Evolutionary conservation across 1,139 yeast genomes (phyloP).

Genomic region (Lodderomyces orthopsilosis): DNA sequence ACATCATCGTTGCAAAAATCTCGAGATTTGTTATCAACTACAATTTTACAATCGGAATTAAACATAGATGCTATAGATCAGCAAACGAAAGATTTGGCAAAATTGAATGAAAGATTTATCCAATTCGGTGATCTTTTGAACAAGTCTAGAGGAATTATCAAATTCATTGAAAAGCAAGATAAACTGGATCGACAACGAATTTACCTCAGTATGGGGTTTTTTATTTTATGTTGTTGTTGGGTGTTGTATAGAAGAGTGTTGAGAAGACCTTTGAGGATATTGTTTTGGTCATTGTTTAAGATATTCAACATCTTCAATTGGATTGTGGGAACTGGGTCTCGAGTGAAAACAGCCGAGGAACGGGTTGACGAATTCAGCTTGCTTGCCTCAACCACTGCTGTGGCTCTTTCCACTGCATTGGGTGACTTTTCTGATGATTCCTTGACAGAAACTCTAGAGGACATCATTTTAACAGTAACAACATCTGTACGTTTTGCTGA

Average conservation of each 20-base stretch:
- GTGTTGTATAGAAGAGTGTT: slow-evolving; percentile 64
- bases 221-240: slow-evolving; percentile 57
- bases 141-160: slow-evolving; percentile 56
- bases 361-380: slow-evolving; percentile 7
- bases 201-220: slow-evolving; percentile 56
- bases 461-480: slow-evolving; percentile 1
- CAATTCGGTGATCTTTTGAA: slow-evolving; percentile 54
- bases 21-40: slow-evolving; percentile 51
- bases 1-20: slow-evolving; percentile 53
- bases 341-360: slow-evolving; percentile 3
- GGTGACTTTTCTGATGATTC: slow-evolving; percentile 2
- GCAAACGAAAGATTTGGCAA: slow-evolving; percentile 51
- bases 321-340: slow-evolving; percentile 14
- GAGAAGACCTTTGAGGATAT: slow-evolving; percentile 51
- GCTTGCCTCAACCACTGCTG: slow-evolving; percentile 6
- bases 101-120: slow-evolving; percentile 50
- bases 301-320: slow-evolving; percentile 40
- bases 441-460: background rate
- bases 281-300: slow-evolving; percentile 58
- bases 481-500: slow-evolving; percentile 9
- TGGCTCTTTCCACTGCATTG: background rate
- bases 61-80: slow-evolving; percentile 60
- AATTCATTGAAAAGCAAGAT: slow-evolving; percentile 67
- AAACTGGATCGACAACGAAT: slow-evolving; percentile 58
- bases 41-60: slow-evolving; percentile 59